Conservation (phyloP, 1,284 basidiomycete genomes). For the Pseudozyma pruni region DNA sequence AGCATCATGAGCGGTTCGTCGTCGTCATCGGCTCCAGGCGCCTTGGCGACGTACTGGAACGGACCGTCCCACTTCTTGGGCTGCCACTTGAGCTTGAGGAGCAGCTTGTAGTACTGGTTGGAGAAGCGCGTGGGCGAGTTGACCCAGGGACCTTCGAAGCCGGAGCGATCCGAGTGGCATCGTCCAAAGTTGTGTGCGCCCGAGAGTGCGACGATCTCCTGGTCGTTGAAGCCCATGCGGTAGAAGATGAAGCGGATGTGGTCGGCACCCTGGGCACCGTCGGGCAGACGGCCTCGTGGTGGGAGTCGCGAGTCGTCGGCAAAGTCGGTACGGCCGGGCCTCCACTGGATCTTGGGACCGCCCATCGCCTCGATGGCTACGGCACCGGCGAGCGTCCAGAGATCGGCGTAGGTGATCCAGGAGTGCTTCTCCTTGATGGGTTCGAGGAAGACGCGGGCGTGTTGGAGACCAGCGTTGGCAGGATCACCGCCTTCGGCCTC, state of each 20-base stretch:
- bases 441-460: conserved; percentile 71
- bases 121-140: conserved; percentile 63
- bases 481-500: conserved; percentile 69
- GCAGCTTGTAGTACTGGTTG: conserved; percentile 68
- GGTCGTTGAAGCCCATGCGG: conserved; percentile 72
- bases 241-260: conserved; percentile 72
- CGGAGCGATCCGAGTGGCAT: conserved; percentile 63
- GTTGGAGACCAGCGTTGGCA: conserved; percentile 70
- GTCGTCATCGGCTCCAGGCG: conserved; percentile 65
- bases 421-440: conserved; percentile 71
- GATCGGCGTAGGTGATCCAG: conserved; percentile 72
- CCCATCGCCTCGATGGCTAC: conserved; percentile 71
- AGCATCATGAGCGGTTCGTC: conserved; percentile 72
- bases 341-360: conserved; percentile 70
- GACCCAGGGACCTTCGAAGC: conserved; percentile 67
- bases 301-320: conserved; percentile 66
- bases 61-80: conserved; percentile 71
- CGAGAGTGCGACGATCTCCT: conserved; percentile 73
- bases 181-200: conserved; percentile 72
- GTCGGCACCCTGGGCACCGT: conserved; percentile 70
- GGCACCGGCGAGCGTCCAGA: conserved; percentile 70
- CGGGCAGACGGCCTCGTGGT: conserved; percentile 70
- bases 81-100: conserved; percentile 71
- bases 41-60: conserved; percentile 65
- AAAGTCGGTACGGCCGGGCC: conserved; percentile 71